A percentile compares a stretch with the other conserved stretches of the same genome.
phyloP scores from a whole-genome alignment of 2,329 filamentous ascomycete genomes.

The Phaeosphaeria sp. region DNA sequence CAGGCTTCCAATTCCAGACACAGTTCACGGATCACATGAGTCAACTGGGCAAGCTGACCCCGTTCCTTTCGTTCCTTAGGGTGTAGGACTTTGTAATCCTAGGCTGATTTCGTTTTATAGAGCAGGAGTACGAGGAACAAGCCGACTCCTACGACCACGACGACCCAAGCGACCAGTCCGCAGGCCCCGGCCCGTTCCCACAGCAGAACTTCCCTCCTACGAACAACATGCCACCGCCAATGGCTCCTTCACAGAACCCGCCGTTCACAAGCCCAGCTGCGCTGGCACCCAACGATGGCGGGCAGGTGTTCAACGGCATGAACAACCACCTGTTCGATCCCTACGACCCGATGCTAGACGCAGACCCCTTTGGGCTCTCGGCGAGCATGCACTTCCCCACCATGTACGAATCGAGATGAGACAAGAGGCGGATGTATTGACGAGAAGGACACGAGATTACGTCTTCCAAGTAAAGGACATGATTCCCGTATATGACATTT shows the following conservation, averaged over 20 bases:
- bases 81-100: slow-evolving; percentile 70
- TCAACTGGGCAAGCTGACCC: slow-evolving; percentile 85
- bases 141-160: slow-evolving; percentile 86
- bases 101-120: slow-evolving; percentile 75
- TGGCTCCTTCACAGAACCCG: slow-evolving; percentile 46
- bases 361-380: slow-evolving; percentile 90
- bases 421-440: slow-evolving; percentile 11
- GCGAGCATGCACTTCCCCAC: slow-evolving; percentile 95
- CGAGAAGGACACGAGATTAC: slow-evolving; percentile 12
- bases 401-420: slow-evolving; percentile 62
- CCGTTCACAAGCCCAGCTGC: slow-evolving; percentile 43
- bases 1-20: slow-evolving; percentile 75
- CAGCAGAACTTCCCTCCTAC: slow-evolving; percentile 59
- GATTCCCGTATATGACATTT: slow-evolving; percentile 13
- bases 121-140: slow-evolving; percentile 96
- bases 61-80: slow-evolving; percentile 54
- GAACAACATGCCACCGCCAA: slow-evolving; percentile 48
- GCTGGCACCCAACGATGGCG: slow-evolving; percentile 41
- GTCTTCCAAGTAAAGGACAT: slow-evolving; percentile 2
- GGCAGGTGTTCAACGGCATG: slow-evolving; percentile 51
- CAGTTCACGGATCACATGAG: slow-evolving; percentile 94
- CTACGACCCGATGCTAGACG: slow-evolving; percentile 88
- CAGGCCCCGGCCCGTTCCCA: slow-evolving; percentile 72
- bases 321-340: slow-evolving; percentile 66
- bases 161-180: slow-evolving; percentile 69